A percentile compares a stretch with the other conserved stretches of the same genome.
Conservation (phyloP, 257 asterid species). For the Catharanthus roseus region DNA sequence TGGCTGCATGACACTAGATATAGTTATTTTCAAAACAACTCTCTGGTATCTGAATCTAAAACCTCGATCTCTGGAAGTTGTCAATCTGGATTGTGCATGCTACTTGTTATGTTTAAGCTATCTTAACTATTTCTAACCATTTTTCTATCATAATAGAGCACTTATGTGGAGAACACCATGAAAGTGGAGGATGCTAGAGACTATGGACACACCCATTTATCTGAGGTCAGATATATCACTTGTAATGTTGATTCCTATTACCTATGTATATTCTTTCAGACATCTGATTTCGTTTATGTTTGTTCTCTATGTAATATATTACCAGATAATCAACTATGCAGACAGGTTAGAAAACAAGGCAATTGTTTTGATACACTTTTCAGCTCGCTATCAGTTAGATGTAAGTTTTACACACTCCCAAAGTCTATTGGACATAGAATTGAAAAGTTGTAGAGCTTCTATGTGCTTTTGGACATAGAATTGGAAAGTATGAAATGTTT, state of each 20-base stretch:
- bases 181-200: slow-evolving; percentile 70
- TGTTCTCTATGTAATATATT: slow-evolving; percentile 4
- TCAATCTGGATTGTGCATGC: neutral
- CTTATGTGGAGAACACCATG: slow-evolving; percentile 61
- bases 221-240: slow-evolving; percentile 53
- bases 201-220: slow-evolving; percentile 85
- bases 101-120: neutral
- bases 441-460: neutral
- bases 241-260: neutral
- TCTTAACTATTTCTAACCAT: slow-evolving; percentile 5
- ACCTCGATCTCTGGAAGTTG: neutral
- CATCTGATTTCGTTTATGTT: neutral
- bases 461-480: neutral
- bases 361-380: slow-evolving; percentile 87
- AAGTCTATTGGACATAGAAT: neutral
- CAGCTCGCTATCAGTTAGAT: slow-evolving; percentile 87
- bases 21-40: neutral
- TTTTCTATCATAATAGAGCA: slow-evolving; percentile 48
- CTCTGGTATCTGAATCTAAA: neutral
- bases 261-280: neutral
- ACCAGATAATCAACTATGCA: slow-evolving; percentile 60
- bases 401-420: slow-evolving; percentile 37
- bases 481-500: too few relatives aligned
- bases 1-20: neutral
- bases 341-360: slow-evolving; percentile 82